These are phyloP conservation scores for Aegilops umbellulata DNA, from an alignment of 176 grass and related monocot species.

Conservation along the genomic window DNA sequence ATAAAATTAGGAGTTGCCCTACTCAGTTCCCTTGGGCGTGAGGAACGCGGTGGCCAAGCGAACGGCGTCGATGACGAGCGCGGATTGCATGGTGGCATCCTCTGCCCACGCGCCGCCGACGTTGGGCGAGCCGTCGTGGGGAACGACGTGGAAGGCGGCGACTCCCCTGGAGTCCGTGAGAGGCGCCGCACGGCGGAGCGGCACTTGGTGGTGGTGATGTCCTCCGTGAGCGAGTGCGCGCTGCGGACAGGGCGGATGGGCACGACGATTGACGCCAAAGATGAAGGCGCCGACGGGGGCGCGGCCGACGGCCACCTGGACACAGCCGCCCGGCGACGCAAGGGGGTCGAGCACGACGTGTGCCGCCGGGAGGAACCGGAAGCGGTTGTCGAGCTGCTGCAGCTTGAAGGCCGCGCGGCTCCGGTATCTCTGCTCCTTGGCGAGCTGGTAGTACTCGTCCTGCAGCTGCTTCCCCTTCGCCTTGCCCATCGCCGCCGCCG, in stretches of 20 bases:
- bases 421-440: no score
- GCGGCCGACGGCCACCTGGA: background rate
- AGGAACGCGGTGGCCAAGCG: slow-evolving; percentile 75
- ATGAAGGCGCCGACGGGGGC: slow-evolving; percentile 65
- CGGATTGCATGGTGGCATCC: no score
- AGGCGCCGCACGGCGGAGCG: slow-evolving; percentile 61
- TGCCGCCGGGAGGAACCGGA: no score
- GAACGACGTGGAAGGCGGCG: slow-evolving; percentile 74
- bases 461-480: no score
- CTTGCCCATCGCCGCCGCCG: no score
- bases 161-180: slow-evolving; percentile 60
- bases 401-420: no score
- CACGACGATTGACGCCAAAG: slow-evolving; percentile 71
- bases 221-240: slow-evolving; percentile 67
- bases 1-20: no score
- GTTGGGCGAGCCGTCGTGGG: slow-evolving; percentile 5
- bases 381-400: no score
- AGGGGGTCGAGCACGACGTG: no score
- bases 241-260: slow-evolving; percentile 81
- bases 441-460: no score
- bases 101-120: no score
- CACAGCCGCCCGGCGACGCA: no score
- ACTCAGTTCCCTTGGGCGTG: slow-evolving; percentile 49
- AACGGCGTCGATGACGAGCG: slow-evolving; percentile 69
- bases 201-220: slow-evolving; percentile 81